Evolutionary conservation across 371 early-diverging fungal genomes (phyloP), one percentile per base, ranked within the genome.

Genomic region (Homolaphlyctis polyrhiza): DNA sequence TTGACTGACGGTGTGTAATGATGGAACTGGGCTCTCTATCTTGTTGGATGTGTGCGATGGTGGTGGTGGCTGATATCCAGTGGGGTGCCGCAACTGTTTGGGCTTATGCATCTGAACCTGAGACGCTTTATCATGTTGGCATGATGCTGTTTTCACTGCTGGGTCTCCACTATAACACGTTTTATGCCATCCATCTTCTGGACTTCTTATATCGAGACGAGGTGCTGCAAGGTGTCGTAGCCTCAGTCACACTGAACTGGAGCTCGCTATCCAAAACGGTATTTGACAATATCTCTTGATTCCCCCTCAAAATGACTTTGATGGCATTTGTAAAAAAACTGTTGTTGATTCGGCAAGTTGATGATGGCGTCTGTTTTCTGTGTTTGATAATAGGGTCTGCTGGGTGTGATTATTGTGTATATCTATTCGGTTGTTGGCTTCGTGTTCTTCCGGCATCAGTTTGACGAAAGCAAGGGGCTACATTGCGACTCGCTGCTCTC

Each of bases 181-280:
- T 82, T 34, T 82, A 81, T 58, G 68, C 82, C 0, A 50, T 79
- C 18, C 85, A 84, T 62, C 55, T 84, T 34, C 52, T 84, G n/a
- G 85, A 84, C 54, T 82, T 82, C 66, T 71, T 81, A n/a, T 84
- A 78, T 66, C 68, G 85, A 18, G 85, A 84, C 65, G 76, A 77
- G 33, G 76, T 81, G 14, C 58, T 84, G 32, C 85, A 84, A 57
- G 85, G 82, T n/a, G 84, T 84, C 58, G 82, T 84, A 62, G 69
- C 79, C 1, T 79, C 80, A 58, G 77, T 84, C 18, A 82, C 85
- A 2, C 47, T 84, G 51, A 84, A 84, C 60, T 71, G 78, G 33
- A 76, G 68, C 52, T 82, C 85, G 0, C 73, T 84, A 23, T 71
- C 81, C 25, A 68, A 78, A 58, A 84, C 85, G 8, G 39, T 39